Evolutionary conservation across 192 early-diverging fungal genomes (phyloP).

Genomic region (Backusella australiensis): DNA sequence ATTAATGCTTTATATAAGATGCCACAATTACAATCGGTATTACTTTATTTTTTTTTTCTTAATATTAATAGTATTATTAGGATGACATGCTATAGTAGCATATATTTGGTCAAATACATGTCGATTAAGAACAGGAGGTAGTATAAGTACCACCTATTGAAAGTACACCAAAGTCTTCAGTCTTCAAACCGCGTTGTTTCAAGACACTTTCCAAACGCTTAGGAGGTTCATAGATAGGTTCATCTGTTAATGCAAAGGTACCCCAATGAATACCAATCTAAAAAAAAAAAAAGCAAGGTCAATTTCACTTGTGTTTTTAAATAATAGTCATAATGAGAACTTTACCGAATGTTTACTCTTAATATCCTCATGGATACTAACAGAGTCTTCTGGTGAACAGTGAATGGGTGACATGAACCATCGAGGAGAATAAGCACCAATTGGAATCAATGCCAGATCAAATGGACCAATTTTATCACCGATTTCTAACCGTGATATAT

Average conservation of each 20-base stretch:
- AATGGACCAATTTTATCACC: conserved; percentile 70
- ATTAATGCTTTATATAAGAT: too few relatives aligned
- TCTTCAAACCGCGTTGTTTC: conserved; percentile 48
- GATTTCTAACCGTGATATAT: conserved; percentile 47
- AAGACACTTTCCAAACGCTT: conserved; percentile 53
- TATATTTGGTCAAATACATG: neutral
- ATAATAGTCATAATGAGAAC: neutral
- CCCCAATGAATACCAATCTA: conserved; percentile 85
- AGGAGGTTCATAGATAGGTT: conserved; percentile 69
- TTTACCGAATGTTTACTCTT: conserved; percentile 50
- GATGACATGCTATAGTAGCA: too few relatives aligned
- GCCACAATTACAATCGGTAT: too few relatives aligned
- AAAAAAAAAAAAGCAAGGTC: neutral
- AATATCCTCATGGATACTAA: conserved; percentile 76
- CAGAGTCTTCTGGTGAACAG: conserved; percentile 77
- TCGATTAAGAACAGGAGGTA: neutral
- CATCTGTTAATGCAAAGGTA: conserved; percentile 74
- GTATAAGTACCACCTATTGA: conserved; percentile 49
- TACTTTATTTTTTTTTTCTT: too few relatives aligned
- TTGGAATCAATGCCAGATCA: conserved; percentile 76
- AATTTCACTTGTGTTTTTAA: neutral
- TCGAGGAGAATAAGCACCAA: conserved; percentile 82
- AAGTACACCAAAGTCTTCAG: conserved; percentile 41
- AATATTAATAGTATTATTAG: too few relatives aligned
- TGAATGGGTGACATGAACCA: conserved; percentile 74